Conservation (phyloP, 106 monocot species). For the Allium cepa region DNA sequence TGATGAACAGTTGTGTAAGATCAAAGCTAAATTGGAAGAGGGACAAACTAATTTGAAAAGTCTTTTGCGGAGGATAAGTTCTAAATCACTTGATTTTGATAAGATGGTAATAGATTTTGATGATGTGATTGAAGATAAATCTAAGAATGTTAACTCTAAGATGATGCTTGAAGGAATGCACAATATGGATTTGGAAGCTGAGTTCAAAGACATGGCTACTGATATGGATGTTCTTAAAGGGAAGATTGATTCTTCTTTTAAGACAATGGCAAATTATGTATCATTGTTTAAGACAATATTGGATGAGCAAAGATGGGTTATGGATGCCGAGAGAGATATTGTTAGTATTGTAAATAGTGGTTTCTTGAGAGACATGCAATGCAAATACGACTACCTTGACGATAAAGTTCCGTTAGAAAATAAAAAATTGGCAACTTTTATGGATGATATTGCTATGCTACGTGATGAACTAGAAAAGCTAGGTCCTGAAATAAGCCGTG, state of each 20-base stretch:
- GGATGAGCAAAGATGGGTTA: slow-evolving; percentile 37
- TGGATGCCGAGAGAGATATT: slow-evolving; percentile 37
- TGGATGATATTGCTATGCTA: slow-evolving; percentile 21
- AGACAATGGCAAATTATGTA: slow-evolving; percentile 23
- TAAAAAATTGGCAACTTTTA: slow-evolving; percentile 9
- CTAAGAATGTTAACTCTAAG: not conserved
- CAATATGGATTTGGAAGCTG: slow-evolving; percentile 8
- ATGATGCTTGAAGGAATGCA: slow-evolving; percentile 1
- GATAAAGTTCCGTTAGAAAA: not conserved
- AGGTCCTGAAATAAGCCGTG: slow-evolving; percentile 1
- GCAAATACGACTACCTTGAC: not conserved
- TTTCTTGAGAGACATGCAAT: slow-evolving; percentile 24
- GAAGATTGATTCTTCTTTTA: slow-evolving; percentile 36
- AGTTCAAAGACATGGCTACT: slow-evolving; percentile 27
- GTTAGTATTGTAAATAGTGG: slow-evolving; percentile 10
- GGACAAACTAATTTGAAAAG: slow-evolving; percentile 19
- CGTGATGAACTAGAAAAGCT: slow-evolving; percentile 18
- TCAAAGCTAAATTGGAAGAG: slow-evolving; percentile 23
- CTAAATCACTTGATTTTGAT: slow-evolving; percentile 1
- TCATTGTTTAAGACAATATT: slow-evolving; percentile 22
- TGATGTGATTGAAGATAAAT: slow-evolving; percentile 8
- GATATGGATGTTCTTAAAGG: slow-evolving; percentile 25
- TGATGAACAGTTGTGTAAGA: slow-evolving; percentile 17
- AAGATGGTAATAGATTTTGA: slow-evolving; percentile 2
- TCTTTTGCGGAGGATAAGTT: slow-evolving; percentile 18